These are phyloP conservation scores for Neckera pumila DNA, from an alignment of 225 moss, liverwort and hornwort genomes.

Conservation along the genomic window DNA sequence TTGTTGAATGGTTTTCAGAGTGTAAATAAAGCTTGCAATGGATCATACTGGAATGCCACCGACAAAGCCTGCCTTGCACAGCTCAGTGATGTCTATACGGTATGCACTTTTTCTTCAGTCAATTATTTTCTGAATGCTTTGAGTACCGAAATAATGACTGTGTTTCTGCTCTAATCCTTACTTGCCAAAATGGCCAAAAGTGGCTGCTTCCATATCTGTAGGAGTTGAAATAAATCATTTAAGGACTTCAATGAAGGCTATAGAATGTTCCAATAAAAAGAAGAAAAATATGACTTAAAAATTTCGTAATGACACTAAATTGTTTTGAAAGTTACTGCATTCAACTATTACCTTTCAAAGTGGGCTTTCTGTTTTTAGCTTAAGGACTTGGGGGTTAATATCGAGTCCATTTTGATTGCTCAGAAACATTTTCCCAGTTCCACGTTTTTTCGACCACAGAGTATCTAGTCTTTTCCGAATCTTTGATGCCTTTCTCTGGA, in stretches of 20 bases:
- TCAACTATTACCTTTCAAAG: neutral
- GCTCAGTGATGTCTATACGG: conserved; percentile 25
- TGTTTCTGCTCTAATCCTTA: neutral
- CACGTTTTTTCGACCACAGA: neutral
- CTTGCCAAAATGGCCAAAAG: neutral
- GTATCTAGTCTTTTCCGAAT: neutral
- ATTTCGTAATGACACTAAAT: neutral
- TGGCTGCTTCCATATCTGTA: neutral
- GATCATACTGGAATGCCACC: conserved; percentile 69
- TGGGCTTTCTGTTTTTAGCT: neutral
- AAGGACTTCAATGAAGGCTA: neutral
- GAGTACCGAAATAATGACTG: neutral
- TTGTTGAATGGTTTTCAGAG: conserved; percentile 19
- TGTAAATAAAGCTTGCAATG: conserved; percentile 44
- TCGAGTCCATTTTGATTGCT: neutral
- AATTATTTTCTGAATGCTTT: neutral
- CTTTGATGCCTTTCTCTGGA: neutral
- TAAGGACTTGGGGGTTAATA: neutral
- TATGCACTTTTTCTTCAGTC: neutral
- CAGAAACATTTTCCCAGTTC: neutral
- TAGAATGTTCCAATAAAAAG: neutral
- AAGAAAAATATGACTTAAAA: neutral
- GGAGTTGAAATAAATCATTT: neutral
- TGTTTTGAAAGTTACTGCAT: neutral
- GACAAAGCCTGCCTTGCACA: conserved; percentile 23